Conservation (phyloP, 176 grass and related monocot species). For the Aegilops bicornis region DNA sequence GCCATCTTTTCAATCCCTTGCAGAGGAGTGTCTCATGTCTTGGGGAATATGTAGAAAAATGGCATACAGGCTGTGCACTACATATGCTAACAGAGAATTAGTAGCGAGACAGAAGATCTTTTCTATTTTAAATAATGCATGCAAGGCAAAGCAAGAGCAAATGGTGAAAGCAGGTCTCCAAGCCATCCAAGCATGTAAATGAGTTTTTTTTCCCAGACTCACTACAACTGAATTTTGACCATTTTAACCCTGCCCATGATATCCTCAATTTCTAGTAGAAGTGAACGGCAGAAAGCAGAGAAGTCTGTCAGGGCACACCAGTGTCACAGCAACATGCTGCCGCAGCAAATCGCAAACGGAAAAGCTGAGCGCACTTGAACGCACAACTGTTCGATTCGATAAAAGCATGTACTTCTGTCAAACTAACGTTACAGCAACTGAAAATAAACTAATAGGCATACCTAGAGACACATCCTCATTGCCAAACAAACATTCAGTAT, state of each 20-base stretch:
- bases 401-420: background rate
- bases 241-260: background rate
- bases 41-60: conserved; percentile 12
- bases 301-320: background rate
- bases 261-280: background rate
- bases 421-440: background rate
- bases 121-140: background rate
- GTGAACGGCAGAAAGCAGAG: background rate
- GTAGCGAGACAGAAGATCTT: background rate
- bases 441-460: background rate
- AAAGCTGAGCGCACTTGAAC: background rate
- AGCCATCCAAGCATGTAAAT: background rate
- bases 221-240: background rate
- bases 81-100: conserved; percentile 9
- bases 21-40: conserved; percentile 30
- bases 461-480: background rate
- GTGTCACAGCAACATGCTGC: background rate
- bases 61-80: conserved; percentile 10
- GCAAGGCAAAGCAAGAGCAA: background rate
- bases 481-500: background rate
- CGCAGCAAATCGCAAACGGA: background rate
- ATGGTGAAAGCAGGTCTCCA: background rate
- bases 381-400: background rate
- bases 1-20: conserved; percentile 68
- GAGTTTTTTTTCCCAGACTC: background rate